Base-by-base conservation (phyloP, 306 rosid species). In the Alnus rubra region DNA sequence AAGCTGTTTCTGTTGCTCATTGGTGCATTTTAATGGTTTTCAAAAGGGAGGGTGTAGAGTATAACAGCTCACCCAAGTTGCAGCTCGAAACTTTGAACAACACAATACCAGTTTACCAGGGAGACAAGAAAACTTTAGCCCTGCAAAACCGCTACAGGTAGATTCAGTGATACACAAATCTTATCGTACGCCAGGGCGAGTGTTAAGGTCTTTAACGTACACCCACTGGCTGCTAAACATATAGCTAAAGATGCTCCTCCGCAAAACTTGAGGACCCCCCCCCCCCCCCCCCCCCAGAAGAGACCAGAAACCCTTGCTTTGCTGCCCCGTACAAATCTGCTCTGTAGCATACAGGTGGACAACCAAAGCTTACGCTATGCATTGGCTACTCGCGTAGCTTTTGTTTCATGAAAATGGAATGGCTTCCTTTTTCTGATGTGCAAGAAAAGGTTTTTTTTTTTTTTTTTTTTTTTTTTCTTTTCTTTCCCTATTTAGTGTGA, bases 11-110 rank as follows among this genome's bases (percentile, higher is more conserved):
- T 42, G 53, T 19, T 5, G 9, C 10, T 65, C 16, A 33, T 16
- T 42, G 69, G 80, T 52, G 45, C 44, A 28, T 53, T 65, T 39
- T 37, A 39, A 39, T 67, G 49, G 51, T 50, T 8, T 37, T 19
- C 51, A 3, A 18, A 4, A 18, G 33, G 4, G 16, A 8, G 30
- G 14, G 75, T 59, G 73, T 65, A 13, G 72, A 23, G 8, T 7
- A 11, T 68, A 16, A 69, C 11, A 19, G 2, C 69, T 79, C 74
- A 75, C 77, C 68, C 79, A 78, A 74, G 82, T 78, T 76, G 4
- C 79, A 82, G 86, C 78, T 79, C 75, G 84, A 88, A 88, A 83
- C 92, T 87, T 84, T 87, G 91, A 79, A 88, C 80, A 23, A 53
- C 71, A 28, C 82, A 15, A 82, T 2, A 82, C 87, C 84, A 0